Conservation (phyloP, 148 eudicot genomes). For the Drosera capensis region DNA sequence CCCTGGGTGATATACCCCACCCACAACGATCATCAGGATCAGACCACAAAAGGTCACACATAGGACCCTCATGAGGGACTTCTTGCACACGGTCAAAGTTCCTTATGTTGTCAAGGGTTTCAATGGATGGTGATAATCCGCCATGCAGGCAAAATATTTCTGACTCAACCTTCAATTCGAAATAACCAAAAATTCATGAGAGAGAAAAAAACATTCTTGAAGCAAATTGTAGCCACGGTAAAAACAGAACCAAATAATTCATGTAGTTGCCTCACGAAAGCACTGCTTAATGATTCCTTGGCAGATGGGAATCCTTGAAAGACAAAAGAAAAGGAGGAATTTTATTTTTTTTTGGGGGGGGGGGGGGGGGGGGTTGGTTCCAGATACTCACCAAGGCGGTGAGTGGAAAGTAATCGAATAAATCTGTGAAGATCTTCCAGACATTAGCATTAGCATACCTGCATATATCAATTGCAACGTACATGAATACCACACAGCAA, state of each 20-base stretch:
- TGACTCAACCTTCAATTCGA: conserved; percentile 57
- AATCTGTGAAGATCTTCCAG: conserved; percentile 96
- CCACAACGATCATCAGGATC: conserved; percentile 98
- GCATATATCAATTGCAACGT: conserved; percentile 5
- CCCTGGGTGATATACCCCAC: conserved; percentile 97
- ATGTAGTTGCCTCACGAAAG: too few relatives aligned
- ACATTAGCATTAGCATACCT: conserved; percentile 99
- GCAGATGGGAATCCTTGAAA: background rate
- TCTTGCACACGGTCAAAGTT: conserved; percentile 98
- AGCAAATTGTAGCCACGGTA: too few relatives aligned
- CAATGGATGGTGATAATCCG: conserved; percentile 90
- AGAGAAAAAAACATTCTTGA: too few relatives aligned
- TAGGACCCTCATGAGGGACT: conserved; percentile 96
- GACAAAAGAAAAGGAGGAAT: background rate
- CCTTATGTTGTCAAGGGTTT: conserved; percentile 81
- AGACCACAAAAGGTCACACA: conserved; percentile 97
- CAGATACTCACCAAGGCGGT: conserved; percentile 95
- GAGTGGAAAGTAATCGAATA: conserved; percentile 92
- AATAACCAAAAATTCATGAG: too few relatives aligned
- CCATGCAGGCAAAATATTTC: conserved; percentile 96
- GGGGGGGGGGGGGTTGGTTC: too few relatives aligned
- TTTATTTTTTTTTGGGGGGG: too few relatives aligned
- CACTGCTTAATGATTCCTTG: too few relatives aligned
- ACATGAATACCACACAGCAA: background rate
- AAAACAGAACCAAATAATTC: too few relatives aligned